These are phyloP conservation scores for Neurospora sp. DNA, from an alignment of 495 filamentous ascomycete genomes.

Conservation along the genomic window DNA sequence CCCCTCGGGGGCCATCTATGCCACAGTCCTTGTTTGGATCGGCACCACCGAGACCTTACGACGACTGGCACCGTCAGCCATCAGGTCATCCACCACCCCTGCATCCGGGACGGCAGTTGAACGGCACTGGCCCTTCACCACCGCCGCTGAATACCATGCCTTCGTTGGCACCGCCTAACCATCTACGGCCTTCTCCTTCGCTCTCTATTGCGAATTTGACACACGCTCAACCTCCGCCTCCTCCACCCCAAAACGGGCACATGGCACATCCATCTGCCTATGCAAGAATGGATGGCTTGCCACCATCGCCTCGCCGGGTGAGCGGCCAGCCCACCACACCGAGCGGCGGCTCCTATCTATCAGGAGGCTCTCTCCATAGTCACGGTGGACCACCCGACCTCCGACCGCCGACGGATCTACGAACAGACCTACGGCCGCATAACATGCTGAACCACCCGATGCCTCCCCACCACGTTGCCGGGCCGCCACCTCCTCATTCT, in stretches of 20 bases:
- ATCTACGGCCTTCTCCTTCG: conserved; percentile 29
- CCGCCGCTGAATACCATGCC: conserved; percentile 21
- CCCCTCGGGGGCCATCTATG: conserved; percentile 18
- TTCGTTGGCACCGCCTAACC: conserved; percentile 30
- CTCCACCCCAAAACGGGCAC: conserved; percentile 20
- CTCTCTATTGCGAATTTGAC: conserved; percentile 14
- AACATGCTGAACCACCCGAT: conserved; percentile 20
- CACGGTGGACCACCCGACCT: conserved; percentile 13
- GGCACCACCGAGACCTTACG: conserved; percentile 13
- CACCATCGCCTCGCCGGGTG: conserved; percentile 28
- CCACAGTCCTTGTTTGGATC: conserved; percentile 19
- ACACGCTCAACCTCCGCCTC: conserved; percentile 25
- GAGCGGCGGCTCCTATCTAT: conserved; percentile 14
- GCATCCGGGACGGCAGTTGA: conserved; percentile 29
- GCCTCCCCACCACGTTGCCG: conserved; percentile 4
- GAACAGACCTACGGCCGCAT: conserved; percentile 18
- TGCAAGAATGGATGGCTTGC: conserved; percentile 24
- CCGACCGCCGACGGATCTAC: background rate
- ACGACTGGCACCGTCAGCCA: conserved; percentile 28
- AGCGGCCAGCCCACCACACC: conserved; percentile 19
- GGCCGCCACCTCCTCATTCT: conserved; percentile 23
- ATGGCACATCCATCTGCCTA: conserved; percentile 24
- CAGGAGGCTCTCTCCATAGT: conserved; percentile 11
- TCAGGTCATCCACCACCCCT: conserved; percentile 23
- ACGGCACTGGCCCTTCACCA: conserved; percentile 28